Evolutionary conservation across 495 filamentous ascomycete genomes (phyloP).

Genomic region (Penicillium ucsense): DNA sequence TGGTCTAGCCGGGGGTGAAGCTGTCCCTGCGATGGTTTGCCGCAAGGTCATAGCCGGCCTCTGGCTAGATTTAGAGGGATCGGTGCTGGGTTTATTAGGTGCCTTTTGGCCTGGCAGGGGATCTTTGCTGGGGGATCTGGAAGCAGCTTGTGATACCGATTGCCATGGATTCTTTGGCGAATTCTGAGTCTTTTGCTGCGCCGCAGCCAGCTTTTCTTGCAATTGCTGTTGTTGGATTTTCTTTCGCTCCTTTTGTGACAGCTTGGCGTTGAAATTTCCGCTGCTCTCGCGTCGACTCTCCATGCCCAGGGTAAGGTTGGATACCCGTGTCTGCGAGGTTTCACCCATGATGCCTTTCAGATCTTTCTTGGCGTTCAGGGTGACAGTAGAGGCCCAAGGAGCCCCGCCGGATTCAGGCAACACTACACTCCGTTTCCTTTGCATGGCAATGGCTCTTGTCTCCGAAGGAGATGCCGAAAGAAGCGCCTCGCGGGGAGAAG

Average conservation of each 20-base stretch:
- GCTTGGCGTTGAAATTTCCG: constrained; percentile 37
- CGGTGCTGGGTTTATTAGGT: constrained; percentile 9
- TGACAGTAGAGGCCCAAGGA: constrained; percentile 53
- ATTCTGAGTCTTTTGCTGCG: constrained; percentile 38
- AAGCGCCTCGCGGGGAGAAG: constrained; percentile 13
- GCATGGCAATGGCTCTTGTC: constrained; percentile 12
- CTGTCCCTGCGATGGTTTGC: constrained; percentile 49
- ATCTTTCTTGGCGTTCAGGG: constrained; percentile 56
- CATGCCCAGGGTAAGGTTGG: constrained; percentile 65
- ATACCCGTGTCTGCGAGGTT: constrained; percentile 50
- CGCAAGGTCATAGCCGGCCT: constrained; percentile 51
- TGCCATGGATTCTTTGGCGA: constrained; percentile 66
- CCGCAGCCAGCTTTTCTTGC: constrained; percentile 38
- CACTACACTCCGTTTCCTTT: constrained; percentile 12
- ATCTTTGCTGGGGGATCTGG: constrained; percentile 8
- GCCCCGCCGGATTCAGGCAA: constrained; percentile 10
- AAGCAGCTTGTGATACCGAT: constrained; percentile 23
- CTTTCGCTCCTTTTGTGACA: constrained; percentile 89
- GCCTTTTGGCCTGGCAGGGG: constrained; percentile 16
- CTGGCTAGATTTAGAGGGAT: constrained; percentile 19
- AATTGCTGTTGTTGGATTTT: constrained; percentile 61
- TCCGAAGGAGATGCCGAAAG: constrained; percentile 25
- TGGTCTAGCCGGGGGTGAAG: constrained; percentile 22
- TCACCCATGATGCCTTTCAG: constrained; percentile 82
- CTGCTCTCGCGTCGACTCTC: constrained; percentile 33